phyloP scores from a whole-genome alignment of 176 grass and related monocot species.

The Carex kokanica region DNA sequence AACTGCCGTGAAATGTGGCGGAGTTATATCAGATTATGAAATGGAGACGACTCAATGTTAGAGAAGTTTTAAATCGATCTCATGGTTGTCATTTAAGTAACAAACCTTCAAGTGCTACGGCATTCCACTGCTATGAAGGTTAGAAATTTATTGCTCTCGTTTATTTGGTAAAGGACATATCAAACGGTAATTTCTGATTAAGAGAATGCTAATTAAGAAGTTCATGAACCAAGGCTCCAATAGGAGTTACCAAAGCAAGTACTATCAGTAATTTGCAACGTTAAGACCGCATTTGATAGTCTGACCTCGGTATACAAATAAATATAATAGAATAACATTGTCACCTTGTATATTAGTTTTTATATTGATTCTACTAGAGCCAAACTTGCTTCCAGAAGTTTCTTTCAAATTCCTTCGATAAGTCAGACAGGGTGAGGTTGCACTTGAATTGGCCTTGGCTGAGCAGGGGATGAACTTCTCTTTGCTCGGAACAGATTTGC shows the following conservation, averaged over 20 bases:
- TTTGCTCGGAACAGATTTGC: background rate
- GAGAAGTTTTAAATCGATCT: background rate
- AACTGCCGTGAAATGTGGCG: background rate
- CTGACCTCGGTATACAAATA: background rate
- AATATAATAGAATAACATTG: background rate
- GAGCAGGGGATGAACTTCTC: background rate
- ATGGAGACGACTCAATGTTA: background rate
- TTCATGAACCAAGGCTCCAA: background rate
- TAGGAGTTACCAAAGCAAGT: background rate
- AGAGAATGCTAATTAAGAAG: background rate
- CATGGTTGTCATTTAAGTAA: background rate
- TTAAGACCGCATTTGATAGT: background rate
- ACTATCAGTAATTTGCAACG: background rate
- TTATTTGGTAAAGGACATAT: background rate
- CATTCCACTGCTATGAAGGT: background rate
- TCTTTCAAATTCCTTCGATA: background rate
- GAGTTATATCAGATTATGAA: background rate
- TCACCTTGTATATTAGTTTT: constrained; percentile 3
- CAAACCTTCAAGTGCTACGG: background rate
- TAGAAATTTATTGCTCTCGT: background rate
- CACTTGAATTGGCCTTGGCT: background rate
- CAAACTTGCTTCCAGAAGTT: background rate
- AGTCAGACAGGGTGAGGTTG: background rate
- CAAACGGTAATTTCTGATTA: background rate
- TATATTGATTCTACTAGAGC: background rate